A percentile compares a stretch with the other conserved stretches of the same genome.
Conservation (phyloP, 78 protist species). For the Tieghemostelium lacteum region DNA sequence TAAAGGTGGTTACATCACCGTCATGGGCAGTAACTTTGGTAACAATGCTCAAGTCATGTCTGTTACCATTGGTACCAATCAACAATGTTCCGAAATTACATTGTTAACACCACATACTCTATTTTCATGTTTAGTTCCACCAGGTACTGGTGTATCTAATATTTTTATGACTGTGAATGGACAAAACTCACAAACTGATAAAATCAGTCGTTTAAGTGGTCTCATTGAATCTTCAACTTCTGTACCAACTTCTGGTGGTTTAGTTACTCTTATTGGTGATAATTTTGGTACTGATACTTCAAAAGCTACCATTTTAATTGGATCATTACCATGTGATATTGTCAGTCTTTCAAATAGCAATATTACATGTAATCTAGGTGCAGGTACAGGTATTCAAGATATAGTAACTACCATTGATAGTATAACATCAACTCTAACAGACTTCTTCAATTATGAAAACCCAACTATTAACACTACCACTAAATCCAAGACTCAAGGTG, state of each 20-base stretch:
- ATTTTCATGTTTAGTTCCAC: background rate
- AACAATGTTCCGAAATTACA: background rate
- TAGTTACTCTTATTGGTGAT: conserved; percentile 7
- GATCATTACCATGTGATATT: background rate
- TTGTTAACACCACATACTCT: background rate
- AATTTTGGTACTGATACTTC: background rate
- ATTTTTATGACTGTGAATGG: background rate
- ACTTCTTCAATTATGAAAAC: background rate
- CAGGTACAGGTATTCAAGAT: background rate
- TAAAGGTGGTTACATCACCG: background rate
- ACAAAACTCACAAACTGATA: background rate
- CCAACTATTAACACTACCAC: background rate
- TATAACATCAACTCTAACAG: background rate
- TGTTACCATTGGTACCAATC: background rate
- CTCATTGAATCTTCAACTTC: background rate
- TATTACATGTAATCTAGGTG: background rate
- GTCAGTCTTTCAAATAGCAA: background rate
- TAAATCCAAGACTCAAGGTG: conserved; percentile 2
- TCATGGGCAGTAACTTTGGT: conserved; percentile 20
- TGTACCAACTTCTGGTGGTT: conserved; percentile 33
- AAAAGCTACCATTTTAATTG: background rate
- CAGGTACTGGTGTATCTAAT: background rate
- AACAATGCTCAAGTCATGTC: background rate
- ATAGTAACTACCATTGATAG: background rate
- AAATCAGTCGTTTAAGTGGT: conserved; percentile 2